Evolutionary conservation across 2,329 filamentous ascomycete species (phyloP).

Genomic region (Diaporthe vaccinii): DNA sequence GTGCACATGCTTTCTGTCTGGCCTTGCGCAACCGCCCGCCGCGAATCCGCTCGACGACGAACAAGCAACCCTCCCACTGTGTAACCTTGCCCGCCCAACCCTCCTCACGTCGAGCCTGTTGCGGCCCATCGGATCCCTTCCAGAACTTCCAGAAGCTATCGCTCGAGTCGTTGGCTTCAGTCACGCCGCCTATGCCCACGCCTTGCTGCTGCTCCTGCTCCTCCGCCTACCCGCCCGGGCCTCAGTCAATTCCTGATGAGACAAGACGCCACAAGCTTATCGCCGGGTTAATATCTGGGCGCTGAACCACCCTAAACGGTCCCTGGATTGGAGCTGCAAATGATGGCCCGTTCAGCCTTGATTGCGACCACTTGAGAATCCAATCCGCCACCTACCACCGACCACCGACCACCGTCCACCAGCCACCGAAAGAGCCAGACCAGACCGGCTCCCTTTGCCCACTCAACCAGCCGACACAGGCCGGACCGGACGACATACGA

Average conservation of each 20-base stretch:
- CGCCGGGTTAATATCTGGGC: conserved; percentile 29
- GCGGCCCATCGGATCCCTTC: conserved; percentile 29
- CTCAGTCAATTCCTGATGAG: conserved; percentile 26
- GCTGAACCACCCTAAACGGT: conserved; percentile 5
- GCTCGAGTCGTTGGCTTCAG: conserved; percentile 20
- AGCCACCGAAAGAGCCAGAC: conserved; percentile 22
- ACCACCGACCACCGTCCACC: conserved; percentile 15
- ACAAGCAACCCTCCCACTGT: conserved; percentile 33
- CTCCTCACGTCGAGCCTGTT: conserved; percentile 25
- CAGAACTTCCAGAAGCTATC: conserved; percentile 27
- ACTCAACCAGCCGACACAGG: neutral
- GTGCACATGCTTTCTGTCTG: conserved; percentile 6
- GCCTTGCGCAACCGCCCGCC: conserved; percentile 27
- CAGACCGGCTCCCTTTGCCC: conserved; percentile 26
- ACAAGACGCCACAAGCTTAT: conserved; percentile 34
- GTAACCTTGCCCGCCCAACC: conserved; percentile 27
- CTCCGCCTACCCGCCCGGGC: conserved; percentile 10
- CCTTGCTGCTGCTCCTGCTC: neutral
- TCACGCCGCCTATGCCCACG: conserved; percentile 6
- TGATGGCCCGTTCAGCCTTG: conserved; percentile 30
- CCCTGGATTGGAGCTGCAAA: conserved; percentile 31
- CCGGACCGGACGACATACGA: neutral
- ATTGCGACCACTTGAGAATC: conserved; percentile 19
- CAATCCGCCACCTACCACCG: conserved; percentile 21
- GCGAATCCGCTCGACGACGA: conserved; percentile 9